Conservation (phyloP, 306 rosid genomes). For the Trifolium pratense region DNA sequence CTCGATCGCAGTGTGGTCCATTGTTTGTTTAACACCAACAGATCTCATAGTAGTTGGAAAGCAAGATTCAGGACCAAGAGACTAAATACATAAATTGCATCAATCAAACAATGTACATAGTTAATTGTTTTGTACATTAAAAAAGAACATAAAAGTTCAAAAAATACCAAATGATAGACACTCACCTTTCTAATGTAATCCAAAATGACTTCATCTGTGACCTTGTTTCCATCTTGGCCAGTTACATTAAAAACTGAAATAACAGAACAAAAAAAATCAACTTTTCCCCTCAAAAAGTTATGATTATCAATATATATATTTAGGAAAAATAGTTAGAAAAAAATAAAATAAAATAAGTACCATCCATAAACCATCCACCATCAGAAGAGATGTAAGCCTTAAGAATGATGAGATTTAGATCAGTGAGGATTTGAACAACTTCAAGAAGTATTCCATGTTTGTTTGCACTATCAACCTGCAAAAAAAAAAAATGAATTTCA, state of each 20-base stretch:
- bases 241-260: slow-evolving; percentile 88
- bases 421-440: slow-evolving; percentile 90
- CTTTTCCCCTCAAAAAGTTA: not conserved
- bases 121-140: slow-evolving; percentile 10
- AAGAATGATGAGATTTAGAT: slow-evolving; percentile 74
- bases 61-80: slow-evolving; percentile 89
- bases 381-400: slow-evolving; percentile 96
- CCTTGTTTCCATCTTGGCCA: slow-evolving; percentile 88
- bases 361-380: slow-evolving; percentile 99
- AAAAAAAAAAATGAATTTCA: slow-evolving; percentile 20
- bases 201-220: slow-evolving; percentile 77
- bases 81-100: slow-evolving; percentile 50
- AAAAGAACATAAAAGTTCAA: slow-evolving; percentile 21
- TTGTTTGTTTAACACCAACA: slow-evolving; percentile 72
- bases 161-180: slow-evolving; percentile 40
- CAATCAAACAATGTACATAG: not conserved
- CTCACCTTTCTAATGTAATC: slow-evolving; percentile 79
- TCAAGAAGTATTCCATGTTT: slow-evolving; percentile 90
- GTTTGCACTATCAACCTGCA: slow-evolving; percentile 88
- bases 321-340: not conserved
- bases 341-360: slow-evolving; percentile 46
- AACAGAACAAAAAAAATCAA: slow-evolving; percentile 14
- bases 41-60: slow-evolving; percentile 70
- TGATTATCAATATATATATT: not conserved
- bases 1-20: slow-evolving; percentile 79